Conservation (phyloP, 2,329 filamentous ascomycete species). For the Fusarium mundagurra region DNA sequence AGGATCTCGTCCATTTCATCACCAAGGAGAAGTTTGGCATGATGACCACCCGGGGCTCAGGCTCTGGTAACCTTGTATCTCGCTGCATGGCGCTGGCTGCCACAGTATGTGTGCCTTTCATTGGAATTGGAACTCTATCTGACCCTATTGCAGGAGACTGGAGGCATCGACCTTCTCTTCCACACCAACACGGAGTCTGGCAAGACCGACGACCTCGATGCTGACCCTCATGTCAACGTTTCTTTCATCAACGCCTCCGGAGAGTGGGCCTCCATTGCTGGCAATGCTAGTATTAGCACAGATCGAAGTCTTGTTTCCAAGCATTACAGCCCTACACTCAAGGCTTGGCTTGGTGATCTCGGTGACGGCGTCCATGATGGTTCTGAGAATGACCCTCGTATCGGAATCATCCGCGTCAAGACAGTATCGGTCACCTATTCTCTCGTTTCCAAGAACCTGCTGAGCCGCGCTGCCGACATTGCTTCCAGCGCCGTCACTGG, state of each 20-base stretch:
- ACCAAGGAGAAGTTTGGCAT: slow-evolving; percentile 83
- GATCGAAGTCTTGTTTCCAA: slow-evolving; percentile 75
- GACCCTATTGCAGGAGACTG: slow-evolving; percentile 68
- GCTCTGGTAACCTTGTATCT: slow-evolving; percentile 75
- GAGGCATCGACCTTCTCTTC: slow-evolving; percentile 85
- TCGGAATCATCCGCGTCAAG: slow-evolving; percentile 82
- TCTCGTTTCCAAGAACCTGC: slow-evolving; percentile 67
- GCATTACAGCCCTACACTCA: slow-evolving; percentile 77
- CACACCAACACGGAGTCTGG: slow-evolving; percentile 91
- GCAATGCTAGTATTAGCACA: slow-evolving; percentile 73
- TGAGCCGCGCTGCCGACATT: slow-evolving; percentile 74
- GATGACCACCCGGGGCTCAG: slow-evolving; percentile 80
- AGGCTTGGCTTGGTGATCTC: slow-evolving; percentile 88
- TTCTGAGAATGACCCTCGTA: slow-evolving; percentile 81
- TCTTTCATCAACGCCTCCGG: slow-evolving; percentile 80
- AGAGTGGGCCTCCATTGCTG: slow-evolving; percentile 90
- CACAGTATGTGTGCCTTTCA: slow-evolving; percentile 63
- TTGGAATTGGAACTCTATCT: background rate
- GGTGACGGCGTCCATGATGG: slow-evolving; percentile 87
- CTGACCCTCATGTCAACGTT: slow-evolving; percentile 80
- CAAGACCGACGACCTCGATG: slow-evolving; percentile 83
- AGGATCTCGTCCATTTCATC: slow-evolving; percentile 77
- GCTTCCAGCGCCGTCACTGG: slow-evolving; percentile 81
- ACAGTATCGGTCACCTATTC: slow-evolving; percentile 78
- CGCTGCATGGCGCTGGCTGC: slow-evolving; percentile 87